phyloP scores from a whole-genome alignment of 768 basidiomycete species.

The Trametes maxima region DNA sequence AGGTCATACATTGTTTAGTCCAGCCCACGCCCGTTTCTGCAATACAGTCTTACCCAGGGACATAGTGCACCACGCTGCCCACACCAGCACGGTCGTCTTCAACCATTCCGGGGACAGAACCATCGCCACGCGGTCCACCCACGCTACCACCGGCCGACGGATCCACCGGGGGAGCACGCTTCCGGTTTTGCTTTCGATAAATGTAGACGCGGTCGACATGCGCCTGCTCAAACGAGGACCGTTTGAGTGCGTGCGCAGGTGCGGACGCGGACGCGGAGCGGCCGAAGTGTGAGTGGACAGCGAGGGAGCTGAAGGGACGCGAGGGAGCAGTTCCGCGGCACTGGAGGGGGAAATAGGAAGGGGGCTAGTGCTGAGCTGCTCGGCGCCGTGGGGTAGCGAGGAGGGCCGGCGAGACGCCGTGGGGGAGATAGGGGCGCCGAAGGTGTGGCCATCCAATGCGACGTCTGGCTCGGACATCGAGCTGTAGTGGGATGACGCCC shows the following conservation, averaged over 20 bases:
- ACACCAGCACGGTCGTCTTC: slow-evolving; percentile 75
- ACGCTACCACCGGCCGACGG: slow-evolving; percentile 62
- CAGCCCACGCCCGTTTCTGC: too few species aligned
- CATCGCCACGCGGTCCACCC: slow-evolving; percentile 67
- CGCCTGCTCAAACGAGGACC: slow-evolving; percentile 15
- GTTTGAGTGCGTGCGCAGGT: slow-evolving; percentile 4
- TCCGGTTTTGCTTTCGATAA: slow-evolving; percentile 44
- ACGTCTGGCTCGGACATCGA: slow-evolving; percentile 32
- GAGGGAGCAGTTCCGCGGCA: background rate
- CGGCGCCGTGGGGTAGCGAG: background rate
- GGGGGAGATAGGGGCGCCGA: slow-evolving; percentile 27
- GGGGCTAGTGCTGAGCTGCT: background rate
- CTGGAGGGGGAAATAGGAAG: background rate
- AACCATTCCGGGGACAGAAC: slow-evolving; percentile 79
- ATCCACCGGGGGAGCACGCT: slow-evolving; percentile 55
- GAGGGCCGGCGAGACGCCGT: slow-evolving; percentile 1
- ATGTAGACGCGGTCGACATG: slow-evolving; percentile 39
- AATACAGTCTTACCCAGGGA: slow-evolving; percentile 58
- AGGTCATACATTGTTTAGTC: background rate
- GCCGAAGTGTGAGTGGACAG: background rate
- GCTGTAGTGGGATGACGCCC: slow-evolving; percentile 27
- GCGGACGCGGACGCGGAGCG: background rate
- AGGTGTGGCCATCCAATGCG: slow-evolving; percentile 31
- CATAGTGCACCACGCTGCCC: slow-evolving; percentile 77
- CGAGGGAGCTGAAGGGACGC: background rate